Evolutionary conservation across 805 yeast species (phyloP), one percentile per base, ranked within the genome.

Genomic region (Clavispora carvajalis): DNA sequence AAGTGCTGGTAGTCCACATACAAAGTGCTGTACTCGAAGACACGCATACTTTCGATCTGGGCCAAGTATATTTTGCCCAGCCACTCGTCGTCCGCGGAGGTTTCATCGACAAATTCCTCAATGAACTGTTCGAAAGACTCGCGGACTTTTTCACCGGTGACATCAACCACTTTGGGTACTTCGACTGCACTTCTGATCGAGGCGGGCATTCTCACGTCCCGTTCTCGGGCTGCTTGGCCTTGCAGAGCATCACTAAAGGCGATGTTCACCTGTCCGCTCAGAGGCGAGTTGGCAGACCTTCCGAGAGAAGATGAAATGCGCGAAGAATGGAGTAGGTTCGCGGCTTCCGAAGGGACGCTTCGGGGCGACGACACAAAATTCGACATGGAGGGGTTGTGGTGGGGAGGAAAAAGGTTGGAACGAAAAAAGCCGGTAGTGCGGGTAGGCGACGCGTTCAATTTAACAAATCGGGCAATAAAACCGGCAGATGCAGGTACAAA

Each of bases 141-240:
- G 33, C 91, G 77, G 13, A 93, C 97, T 52, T 87, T 87, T 58
- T 90, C 97, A 44, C 96, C 97, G 3, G 96, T 88, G 35, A 80
- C 79, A 66, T 93, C 99, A 21, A 78, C 78, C 21, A 93, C 96
- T 57, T 85, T 87, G 21, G 95, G 89, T 39, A 91, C 86, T 21
- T 48, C 52, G 22, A 51, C 52, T 7, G 46, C 40, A 21, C 45
- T 40, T 25, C 54, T 35, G 28, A 50, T 40, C 2, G 48, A 40
- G 5, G 52, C 46, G 3, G 54, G 51, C 46, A 45, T 43, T 31
- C 80, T 79, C 43, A 77, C 71, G 44, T 82, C 67, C 45, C 77
- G 76, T 54, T 82, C 74, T 65, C 84, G 73, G 19, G 31, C 31
- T 4, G 31, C 31, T 28, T 28, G 31, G 31, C 31, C 31, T 54